phyloP scores from a whole-genome alignment of 306 rosid species.

The Rosa rugosa region DNA sequence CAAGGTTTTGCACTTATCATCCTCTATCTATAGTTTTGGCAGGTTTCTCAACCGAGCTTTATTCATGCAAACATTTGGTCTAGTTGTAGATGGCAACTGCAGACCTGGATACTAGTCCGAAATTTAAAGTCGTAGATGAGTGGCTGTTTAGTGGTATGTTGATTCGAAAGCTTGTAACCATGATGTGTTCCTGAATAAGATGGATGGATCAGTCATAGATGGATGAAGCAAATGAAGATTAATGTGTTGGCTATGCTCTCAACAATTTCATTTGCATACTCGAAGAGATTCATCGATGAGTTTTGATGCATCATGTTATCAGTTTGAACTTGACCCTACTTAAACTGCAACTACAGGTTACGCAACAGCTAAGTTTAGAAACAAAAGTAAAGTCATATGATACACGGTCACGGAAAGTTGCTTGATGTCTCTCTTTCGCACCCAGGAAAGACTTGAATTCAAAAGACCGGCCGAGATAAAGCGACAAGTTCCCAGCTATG shows the following conservation, averaged over 20 bases:
- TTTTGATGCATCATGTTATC: neutral
- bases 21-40: neutral
- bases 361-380: constrained; percentile 21
- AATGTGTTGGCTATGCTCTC: constrained; percentile 6
- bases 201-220: constrained; percentile 2
- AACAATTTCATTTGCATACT: neutral
- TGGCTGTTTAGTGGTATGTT: neutral
- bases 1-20: neutral
- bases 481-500: constrained; percentile 28
- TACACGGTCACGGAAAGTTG: constrained; percentile 21
- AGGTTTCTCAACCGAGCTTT: neutral
- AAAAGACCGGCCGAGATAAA: constrained; percentile 8
- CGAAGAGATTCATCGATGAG: constrained; percentile 10
- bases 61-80: neutral
- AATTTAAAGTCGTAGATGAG: neutral
- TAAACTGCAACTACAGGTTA: neutral
- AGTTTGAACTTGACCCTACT: constrained; percentile 3
- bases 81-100: neutral
- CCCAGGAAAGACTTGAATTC: constrained; percentile 10
- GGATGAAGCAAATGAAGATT: constrained; percentile 5
- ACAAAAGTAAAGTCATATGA: constrained; percentile 26
- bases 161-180: neutral
- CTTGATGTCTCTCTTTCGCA: neutral
- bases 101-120: constrained; percentile 13
- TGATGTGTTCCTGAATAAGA: too few species aligned